Evolutionary conservation across 2,329 filamentous ascomycete species (phyloP), one percentile per base, ranked within the genome.

Genomic region (Drechslera avenae): DNA sequence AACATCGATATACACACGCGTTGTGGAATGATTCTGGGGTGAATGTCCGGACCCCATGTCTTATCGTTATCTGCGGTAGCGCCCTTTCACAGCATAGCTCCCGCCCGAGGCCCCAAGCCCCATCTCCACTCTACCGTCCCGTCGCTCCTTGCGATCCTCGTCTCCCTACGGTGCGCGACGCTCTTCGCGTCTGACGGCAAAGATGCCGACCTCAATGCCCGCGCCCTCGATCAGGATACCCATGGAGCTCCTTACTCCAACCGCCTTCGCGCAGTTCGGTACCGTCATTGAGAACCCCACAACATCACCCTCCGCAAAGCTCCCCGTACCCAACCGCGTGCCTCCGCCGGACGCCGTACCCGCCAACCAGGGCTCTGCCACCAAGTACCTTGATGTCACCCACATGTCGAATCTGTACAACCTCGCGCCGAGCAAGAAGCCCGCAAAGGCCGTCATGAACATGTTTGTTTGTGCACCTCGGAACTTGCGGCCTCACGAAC

Each of bases 391-490:
- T 54, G 83, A 90, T 67, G 86, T 96, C 55, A 90, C 90, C n/a
- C 80, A 82, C 35, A 81, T 93, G 61, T 77, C 79, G 26, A 84
- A 95, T 72, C 80, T 86, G 54, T 96, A 96, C 72, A 68, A 72
- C n/a, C 78, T 83, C 50, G 82, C 86, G 0, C 84, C 86, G 2
- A 88, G 83, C 68, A 75, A 80, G 39, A 77, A 73, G 58, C 72
- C 81, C 1, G 82, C 81, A 2, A 76, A 79, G 39, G 82, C 89
- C 30, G 82, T 88, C 46, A 86, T 95, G 82, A 96, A 88, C 74
- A 87, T 97, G 83, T 97, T 97, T 73, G 86, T 91, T 47, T 97
- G 91, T 72, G 86, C 85, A 41, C 87, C 89, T 8, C 81, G 89
- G 30, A 62, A 77, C 31, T 75, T 88, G 26, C 72, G 79, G 19